A percentile compares a stretch with the other conserved stretches of the same genome.
These are phyloP conservation scores for Cornus controversa DNA, from an alignment of 148 eudicot species.

Conservation along the genomic window DNA sequence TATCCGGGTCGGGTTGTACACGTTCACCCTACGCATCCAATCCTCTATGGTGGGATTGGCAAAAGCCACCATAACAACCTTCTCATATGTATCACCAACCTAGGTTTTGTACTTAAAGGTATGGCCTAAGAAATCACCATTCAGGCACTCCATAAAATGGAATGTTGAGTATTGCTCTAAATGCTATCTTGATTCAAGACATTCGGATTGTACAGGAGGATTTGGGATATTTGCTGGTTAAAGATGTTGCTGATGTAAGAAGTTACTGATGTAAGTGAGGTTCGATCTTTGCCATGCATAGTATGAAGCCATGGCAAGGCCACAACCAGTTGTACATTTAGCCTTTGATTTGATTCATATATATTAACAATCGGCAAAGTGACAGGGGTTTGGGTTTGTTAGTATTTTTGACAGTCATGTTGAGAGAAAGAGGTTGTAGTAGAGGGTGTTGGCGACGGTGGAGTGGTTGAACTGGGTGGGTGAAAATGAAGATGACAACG, in stretches of 20 bases:
- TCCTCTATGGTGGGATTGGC: slow-evolving; percentile 56
- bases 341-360: slow-evolving; percentile 24
- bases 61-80: slow-evolving; percentile 40
- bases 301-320: slow-evolving; percentile 62
- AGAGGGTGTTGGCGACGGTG: too few relatives aligned
- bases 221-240: slow-evolving; percentile 7
- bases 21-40: slow-evolving; percentile 46
- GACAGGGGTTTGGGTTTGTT: too few relatives aligned
- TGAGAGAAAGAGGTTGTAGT: too few relatives aligned
- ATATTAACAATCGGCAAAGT: too few relatives aligned
- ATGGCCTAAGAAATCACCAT: slow-evolving; percentile 64
- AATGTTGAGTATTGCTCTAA: slow-evolving; percentile 24
- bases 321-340: slow-evolving; percentile 46
- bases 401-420: too few relatives aligned
- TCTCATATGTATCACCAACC: slow-evolving; percentile 54
- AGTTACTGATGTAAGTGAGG: slow-evolving; percentile 42
- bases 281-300: slow-evolving; percentile 31
- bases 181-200: slow-evolving; percentile 31
- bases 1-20: slow-evolving; percentile 29
- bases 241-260: slow-evolving; percentile 42
- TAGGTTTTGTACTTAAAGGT: slow-evolving; percentile 39
- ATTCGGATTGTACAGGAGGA: slow-evolving; percentile 47
- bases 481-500: too few relatives aligned
- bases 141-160: slow-evolving; percentile 67
- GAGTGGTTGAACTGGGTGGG: too few relatives aligned